These are phyloP conservation scores for Diaporthe amygdali DNA, from an alignment of 2,329 filamentous ascomycete species.

Conservation along the genomic window DNA sequence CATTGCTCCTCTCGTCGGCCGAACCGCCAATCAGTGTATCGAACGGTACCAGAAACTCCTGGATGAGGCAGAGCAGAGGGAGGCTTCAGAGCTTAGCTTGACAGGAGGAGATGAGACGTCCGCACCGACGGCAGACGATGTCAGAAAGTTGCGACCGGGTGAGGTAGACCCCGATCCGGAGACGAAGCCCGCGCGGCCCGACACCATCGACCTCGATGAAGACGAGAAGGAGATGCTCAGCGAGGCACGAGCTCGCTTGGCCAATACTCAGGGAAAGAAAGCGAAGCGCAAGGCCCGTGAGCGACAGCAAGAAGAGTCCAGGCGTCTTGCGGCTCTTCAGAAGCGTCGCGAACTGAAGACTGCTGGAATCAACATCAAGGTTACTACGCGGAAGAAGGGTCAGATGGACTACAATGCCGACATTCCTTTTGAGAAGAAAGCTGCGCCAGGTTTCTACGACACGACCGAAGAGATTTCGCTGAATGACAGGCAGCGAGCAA, in stretches of 20 bases:
- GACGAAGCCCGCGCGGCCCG: conserved; percentile 91
- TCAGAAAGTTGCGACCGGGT: conserved; percentile 84
- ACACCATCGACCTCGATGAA: conserved; percentile 97
- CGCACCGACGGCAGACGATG: conserved; percentile 91
- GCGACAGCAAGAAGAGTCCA: conserved; percentile 92
- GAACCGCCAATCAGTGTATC: conserved; percentile 95
- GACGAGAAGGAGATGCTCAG: conserved; percentile 99
- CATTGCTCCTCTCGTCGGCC: conserved; percentile 93
- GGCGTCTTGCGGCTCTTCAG: conserved; percentile 86
- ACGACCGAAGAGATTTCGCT: conserved; percentile 79
- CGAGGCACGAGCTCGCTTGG: conserved; percentile 92
- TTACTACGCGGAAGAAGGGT: conserved; percentile 87
- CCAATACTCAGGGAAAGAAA: conserved; percentile 99
- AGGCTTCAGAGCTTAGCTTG: conserved; percentile 80
- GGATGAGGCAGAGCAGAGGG: conserved; percentile 91
- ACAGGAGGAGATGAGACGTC: conserved; percentile 85
- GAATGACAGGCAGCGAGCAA: conserved; percentile 84
- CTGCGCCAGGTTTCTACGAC: conserved; percentile 90
- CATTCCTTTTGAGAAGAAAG: conserved; percentile 94
- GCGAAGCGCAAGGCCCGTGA: conserved; percentile 97
- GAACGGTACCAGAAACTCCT: conserved; percentile 96
- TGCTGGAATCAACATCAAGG: conserved; percentile 97
- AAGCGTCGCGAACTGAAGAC: conserved; percentile 97
- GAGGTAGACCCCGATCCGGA: conserved; percentile 98
- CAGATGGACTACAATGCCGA: conserved; percentile 99